Percentiles rank a stretch among this genome's conserved stretches.
phyloP scores from a whole-genome alignment of 495 filamentous ascomycete species.

The Halenospora varia region DNA sequence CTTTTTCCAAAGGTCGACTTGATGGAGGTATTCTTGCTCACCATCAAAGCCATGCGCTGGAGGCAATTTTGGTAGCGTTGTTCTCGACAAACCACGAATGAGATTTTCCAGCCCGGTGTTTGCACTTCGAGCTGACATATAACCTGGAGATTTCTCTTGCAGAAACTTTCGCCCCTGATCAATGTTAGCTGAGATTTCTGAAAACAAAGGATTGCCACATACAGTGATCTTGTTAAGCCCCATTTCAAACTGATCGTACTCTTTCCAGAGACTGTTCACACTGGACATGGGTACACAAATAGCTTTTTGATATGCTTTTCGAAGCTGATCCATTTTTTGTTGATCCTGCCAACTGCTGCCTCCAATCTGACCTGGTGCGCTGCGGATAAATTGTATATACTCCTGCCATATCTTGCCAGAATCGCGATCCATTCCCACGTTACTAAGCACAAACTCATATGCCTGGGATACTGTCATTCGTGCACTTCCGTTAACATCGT shows the following conservation, averaged over 20 bases:
- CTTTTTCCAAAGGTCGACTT: slow-evolving; percentile 86
- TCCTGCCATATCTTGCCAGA: slow-evolving; percentile 89
- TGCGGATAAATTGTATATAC: slow-evolving; percentile 86
- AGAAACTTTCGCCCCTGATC: slow-evolving; percentile 82
- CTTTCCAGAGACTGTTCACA: slow-evolving; percentile 85
- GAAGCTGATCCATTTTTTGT: slow-evolving; percentile 92
- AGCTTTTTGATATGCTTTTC: slow-evolving; percentile 87
- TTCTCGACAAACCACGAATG: slow-evolving; percentile 71
- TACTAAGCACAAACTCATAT: slow-evolving; percentile 87
- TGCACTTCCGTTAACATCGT: slow-evolving; percentile 70
- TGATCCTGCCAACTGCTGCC: slow-evolving; percentile 91
- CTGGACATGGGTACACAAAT: slow-evolving; percentile 77
- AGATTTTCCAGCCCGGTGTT: slow-evolving; percentile 80
- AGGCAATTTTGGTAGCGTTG: slow-evolving; percentile 73
- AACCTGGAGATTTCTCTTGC: slow-evolving; percentile 84
- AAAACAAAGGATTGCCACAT: slow-evolving; percentile 28
- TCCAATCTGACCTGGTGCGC: slow-evolving; percentile 76
- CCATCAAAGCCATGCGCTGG: slow-evolving; percentile 84
- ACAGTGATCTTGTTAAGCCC: slow-evolving; percentile 71
- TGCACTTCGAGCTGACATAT: slow-evolving; percentile 88
- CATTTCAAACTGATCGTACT: slow-evolving; percentile 95
- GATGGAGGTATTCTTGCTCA: slow-evolving; percentile 75
- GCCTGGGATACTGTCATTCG: slow-evolving; percentile 73
- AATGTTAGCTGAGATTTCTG: slow-evolving; percentile 17
- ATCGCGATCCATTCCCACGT: slow-evolving; percentile 88